Evolutionary conservation across 164 flowering plant genomes (phyloP).

Genomic region (Piper longum): DNA sequence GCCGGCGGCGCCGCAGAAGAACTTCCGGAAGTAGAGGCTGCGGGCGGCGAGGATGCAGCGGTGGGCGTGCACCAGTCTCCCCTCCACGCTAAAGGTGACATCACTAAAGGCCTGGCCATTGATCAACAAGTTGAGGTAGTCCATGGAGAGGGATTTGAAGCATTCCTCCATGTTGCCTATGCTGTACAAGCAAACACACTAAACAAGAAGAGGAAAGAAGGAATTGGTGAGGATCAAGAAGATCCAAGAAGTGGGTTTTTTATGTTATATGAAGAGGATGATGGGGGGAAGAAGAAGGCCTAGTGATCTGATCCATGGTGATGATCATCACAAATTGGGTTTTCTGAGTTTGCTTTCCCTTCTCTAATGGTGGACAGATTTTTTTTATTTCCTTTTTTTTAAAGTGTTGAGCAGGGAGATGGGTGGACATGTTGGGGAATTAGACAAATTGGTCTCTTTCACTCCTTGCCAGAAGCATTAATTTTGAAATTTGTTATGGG

Average conservation of each 20-base stretch:
- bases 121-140: conserved; percentile 87
- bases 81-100: conserved; percentile 92
- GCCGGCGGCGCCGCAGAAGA: conserved; percentile 68
- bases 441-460: background rate
- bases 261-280: background rate
- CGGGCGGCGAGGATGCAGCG: conserved; percentile 86
- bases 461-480: background rate
- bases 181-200: background rate
- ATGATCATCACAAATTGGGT: background rate
- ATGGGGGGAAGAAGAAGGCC: background rate
- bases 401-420: background rate
- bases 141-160: conserved; percentile 74
- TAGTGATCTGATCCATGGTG: background rate
- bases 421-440: background rate
- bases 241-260: background rate
- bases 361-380: background rate
- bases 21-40: conserved; percentile 78
- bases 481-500: background rate
- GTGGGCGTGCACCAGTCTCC: conserved; percentile 90
- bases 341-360: background rate
- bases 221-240: too few species aligned
- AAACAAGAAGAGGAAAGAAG: background rate
- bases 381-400: background rate
- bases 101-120: conserved; percentile 98
- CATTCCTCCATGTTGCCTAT: conserved; percentile 56